A percentile compares a stretch with the other conserved stretches of the same genome.
Evolutionary conservation across 2,329 filamentous ascomycete genomes (phyloP).

Genomic region (Hysterium pulicare): DNA sequence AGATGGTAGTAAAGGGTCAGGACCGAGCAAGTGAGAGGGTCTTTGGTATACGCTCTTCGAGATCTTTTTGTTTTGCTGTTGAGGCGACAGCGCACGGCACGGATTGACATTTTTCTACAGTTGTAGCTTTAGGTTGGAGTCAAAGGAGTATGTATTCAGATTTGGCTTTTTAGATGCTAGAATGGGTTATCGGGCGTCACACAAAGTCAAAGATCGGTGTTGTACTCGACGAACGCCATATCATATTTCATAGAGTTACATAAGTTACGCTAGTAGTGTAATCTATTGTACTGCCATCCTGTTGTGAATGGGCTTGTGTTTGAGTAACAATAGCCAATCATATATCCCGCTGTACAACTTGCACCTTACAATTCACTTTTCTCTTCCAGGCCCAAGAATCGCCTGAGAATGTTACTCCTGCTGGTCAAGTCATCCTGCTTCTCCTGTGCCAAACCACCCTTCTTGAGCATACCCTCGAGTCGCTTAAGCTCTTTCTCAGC

Average conservation of each 20-base stretch:
- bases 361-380: conserved; percentile 68
- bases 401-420: conserved; percentile 83
- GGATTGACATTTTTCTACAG: no score
- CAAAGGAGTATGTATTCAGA: no score
- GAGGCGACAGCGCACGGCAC: no score
- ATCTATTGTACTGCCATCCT: background rate
- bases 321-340: conserved; percentile 4
- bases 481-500: conserved; percentile 81
- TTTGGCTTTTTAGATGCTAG: no score
- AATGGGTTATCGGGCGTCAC: no score
- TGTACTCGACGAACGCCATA: conserved; percentile 6
- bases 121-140: no score
- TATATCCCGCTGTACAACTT: background rate
- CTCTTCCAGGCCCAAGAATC: conserved; percentile 61
- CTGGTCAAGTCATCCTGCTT: conserved; percentile 86
- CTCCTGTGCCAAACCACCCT: conserved; percentile 77
- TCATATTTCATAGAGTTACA: conserved; percentile 16
- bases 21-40: conserved; percentile 19
- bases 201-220: no score
- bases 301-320: background rate
- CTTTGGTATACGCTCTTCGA: no score
- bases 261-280: conserved; percentile 5
- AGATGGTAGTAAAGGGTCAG: conserved; percentile 35
- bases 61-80: no score
- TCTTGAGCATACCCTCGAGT: conserved; percentile 74